Evolutionary conservation across 2,329 filamentous ascomycete species (phyloP).

Genomic region (Dactylonectria estremocensis): DNA sequence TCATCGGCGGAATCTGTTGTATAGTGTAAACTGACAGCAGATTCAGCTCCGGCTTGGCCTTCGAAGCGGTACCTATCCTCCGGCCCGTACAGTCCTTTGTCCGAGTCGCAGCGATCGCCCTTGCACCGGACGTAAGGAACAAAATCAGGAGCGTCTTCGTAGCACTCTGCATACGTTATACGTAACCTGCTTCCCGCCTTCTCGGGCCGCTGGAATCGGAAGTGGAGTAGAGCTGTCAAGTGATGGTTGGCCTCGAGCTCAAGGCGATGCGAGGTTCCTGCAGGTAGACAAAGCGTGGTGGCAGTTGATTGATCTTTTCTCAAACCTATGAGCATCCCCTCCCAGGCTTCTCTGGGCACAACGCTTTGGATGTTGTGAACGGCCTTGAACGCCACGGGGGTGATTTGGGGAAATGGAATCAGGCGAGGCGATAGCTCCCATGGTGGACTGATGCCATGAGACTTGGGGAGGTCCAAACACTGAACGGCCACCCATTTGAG

Average conservation of each 20-base stretch:
- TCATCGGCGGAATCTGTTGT: not conserved
- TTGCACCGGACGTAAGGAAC: not conserved
- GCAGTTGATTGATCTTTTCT: not conserved
- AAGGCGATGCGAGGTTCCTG: conserved; percentile 13
- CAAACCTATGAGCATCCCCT: not conserved
- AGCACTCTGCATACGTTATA: conserved; percentile 23
- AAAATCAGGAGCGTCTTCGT: conserved; percentile 7
- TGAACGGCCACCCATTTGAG: not conserved
- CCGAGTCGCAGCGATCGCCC: conserved; percentile 1
- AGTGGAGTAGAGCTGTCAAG: conserved; percentile 6
- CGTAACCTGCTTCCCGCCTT: not conserved
- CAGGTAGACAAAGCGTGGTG: not conserved
- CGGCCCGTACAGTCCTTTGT: conserved; percentile 3
- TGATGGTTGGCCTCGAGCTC: conserved; percentile 14
- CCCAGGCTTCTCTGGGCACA: not conserved
- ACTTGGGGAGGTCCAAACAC: not conserved
- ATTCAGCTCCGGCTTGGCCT: not conserved
- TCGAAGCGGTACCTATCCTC: conserved; percentile 11
- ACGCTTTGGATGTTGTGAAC: not conserved
- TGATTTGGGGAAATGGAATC: not conserved
- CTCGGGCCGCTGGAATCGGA: conserved; percentile 10
- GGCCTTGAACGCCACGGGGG: not conserved
- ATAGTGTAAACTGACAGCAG: not conserved
- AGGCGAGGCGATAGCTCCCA: not conserved
- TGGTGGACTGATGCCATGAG: conserved; percentile 2